Base-by-base conservation (phyloP, 805 yeast genomes). In the Tetrapisispora fleetii region DNA sequence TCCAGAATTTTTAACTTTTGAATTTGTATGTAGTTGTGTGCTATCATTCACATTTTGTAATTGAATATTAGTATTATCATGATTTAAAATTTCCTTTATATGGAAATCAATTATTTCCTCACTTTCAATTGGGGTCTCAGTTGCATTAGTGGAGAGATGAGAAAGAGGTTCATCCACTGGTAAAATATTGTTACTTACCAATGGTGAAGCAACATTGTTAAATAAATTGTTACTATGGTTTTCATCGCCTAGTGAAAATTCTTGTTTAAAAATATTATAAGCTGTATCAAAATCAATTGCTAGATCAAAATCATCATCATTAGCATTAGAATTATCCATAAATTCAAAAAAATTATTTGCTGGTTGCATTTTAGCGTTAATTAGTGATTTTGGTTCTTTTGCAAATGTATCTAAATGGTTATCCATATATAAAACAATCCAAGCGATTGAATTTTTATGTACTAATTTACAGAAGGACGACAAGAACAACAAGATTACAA, bases 261-360 rank as follows among this genome's bases (percentile, higher is more conserved):
- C 49, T n/a, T 48, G 37, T 21, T 40, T 39, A 22, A 48, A 39
- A 8, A 48, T 22, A 7, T 48, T 40, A 43, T 43, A 48, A 16
- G 50, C 50, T 6, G 50, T 43, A 28, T 48, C 50, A 13, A 48
- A 43, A 43, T 43, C 50, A 10, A 48, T 37, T 38, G 28, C 44
- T 14, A 48, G 35, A 43, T 48, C 50, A 19, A 48, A 43, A 27
- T 43, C 47, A 30, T 47, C 40, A 35, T 46, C 41, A 4, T 18
- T 14, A 33, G 11, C n/a, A 17, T 35, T 9, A 21, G 8, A 5
- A 17, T n/a, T 13, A 16, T 43, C 18, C 2, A 33, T 33, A 3
- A 32, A 16, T 22, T 43, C 39, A 11, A 36, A 36, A 36, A 36
- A 19, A 35, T 43, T 24, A 9, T 19, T 43, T 8, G 35, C 24